A percentile compares a stretch with the other conserved stretches of the same genome.
Evolutionary conservation across 2,329 filamentous ascomycete genomes (phyloP).

Genomic region (Alternaria sp.): DNA sequence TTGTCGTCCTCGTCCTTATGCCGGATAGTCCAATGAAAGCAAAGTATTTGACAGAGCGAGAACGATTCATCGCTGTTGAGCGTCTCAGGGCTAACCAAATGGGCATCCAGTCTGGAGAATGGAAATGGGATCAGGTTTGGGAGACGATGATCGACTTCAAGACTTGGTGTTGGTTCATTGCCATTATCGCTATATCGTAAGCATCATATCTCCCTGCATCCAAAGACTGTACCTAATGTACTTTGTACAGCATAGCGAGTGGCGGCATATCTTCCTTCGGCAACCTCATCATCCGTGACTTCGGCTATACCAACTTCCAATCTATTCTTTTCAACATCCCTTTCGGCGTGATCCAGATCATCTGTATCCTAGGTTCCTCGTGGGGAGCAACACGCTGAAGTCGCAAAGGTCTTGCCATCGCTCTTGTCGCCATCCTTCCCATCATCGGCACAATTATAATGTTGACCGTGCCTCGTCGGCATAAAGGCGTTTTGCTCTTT

Average conservation of each 20-base stretch:
- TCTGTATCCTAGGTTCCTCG: slow-evolving; percentile 60
- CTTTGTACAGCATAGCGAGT: slow-evolving; percentile 61
- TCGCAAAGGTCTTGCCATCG: slow-evolving; percentile 63
- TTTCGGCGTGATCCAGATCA: slow-evolving; percentile 63
- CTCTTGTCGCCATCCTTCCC: slow-evolving; percentile 60
- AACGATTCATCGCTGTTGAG: slow-evolving; percentile 31
- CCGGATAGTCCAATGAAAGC: slow-evolving; percentile 56
- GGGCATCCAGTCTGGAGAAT: slow-evolving; percentile 73
- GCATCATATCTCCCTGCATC: slow-evolving; percentile 46
- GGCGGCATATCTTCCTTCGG: slow-evolving; percentile 68
- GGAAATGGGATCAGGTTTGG: slow-evolving; percentile 72
- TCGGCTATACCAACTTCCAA: slow-evolving; percentile 64
- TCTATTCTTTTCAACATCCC: slow-evolving; percentile 67
- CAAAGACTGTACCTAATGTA: neutral
- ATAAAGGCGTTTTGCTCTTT: slow-evolving; percentile 61
- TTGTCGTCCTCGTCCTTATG: slow-evolving; percentile 53
- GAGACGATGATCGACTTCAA: slow-evolving; percentile 38
- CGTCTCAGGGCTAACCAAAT: slow-evolving; percentile 35
- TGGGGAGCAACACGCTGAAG: slow-evolving; percentile 61
- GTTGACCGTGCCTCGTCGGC: slow-evolving; percentile 57
- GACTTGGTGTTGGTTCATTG: slow-evolving; percentile 62
- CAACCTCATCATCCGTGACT: slow-evolving; percentile 65
- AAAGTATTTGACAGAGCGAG: slow-evolving; percentile 30
- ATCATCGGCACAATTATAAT: slow-evolving; percentile 62
- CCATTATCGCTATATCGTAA: slow-evolving; percentile 54